phyloP scores from a whole-genome alignment of 2,329 filamentous ascomycete genomes.

The Stagonosporopsis chrysanthemi region DNA sequence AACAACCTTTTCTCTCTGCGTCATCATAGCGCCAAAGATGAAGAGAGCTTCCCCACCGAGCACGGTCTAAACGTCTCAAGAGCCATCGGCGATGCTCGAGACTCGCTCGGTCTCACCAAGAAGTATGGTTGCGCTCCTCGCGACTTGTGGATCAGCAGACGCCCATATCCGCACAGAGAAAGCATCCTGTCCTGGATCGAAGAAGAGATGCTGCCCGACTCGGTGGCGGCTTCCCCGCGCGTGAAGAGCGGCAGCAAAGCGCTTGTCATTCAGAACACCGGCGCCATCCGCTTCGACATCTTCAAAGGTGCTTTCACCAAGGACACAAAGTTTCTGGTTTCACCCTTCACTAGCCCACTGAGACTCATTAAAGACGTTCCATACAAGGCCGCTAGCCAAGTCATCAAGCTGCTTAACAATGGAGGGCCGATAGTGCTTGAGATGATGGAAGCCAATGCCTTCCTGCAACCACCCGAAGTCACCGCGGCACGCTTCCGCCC shows the following conservation, averaged over 20 bases:
- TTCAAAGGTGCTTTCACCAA: slow-evolving; percentile 90
- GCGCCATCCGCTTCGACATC: slow-evolving; percentile 92
- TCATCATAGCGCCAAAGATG: slow-evolving; percentile 78
- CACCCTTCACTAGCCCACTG: slow-evolving; percentile 84
- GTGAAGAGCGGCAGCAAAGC: slow-evolving; percentile 63
- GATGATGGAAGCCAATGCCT: slow-evolving; percentile 39
- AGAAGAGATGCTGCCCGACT: slow-evolving; percentile 73
- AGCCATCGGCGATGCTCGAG: slow-evolving; percentile 73
- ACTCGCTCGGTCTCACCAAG: slow-evolving; percentile 74
- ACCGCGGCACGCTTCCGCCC: slow-evolving; percentile 37
- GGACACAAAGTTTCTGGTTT: slow-evolving; percentile 85
- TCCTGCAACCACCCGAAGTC: slow-evolving; percentile 58
- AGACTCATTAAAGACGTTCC: slow-evolving; percentile 81
- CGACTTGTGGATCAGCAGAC: slow-evolving; percentile 81
- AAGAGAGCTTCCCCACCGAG: slow-evolving; percentile 76
- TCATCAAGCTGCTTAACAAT: slow-evolving; percentile 67
- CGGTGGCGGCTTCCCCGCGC: slow-evolving; percentile 59
- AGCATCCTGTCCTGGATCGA: slow-evolving; percentile 87
- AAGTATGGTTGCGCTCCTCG: slow-evolving; percentile 83
- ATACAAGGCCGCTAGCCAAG: slow-evolving; percentile 73
- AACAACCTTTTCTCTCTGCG: slow-evolving; percentile 88
- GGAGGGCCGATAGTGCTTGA: slow-evolving; percentile 59
- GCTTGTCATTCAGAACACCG: slow-evolving; percentile 84
- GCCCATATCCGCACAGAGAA: slow-evolving; percentile 73
- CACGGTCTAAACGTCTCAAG: slow-evolving; percentile 75